phyloP scores from a whole-genome alignment of 2,329 filamentous ascomycete species.

The Trichophyton schoenleinii region DNA sequence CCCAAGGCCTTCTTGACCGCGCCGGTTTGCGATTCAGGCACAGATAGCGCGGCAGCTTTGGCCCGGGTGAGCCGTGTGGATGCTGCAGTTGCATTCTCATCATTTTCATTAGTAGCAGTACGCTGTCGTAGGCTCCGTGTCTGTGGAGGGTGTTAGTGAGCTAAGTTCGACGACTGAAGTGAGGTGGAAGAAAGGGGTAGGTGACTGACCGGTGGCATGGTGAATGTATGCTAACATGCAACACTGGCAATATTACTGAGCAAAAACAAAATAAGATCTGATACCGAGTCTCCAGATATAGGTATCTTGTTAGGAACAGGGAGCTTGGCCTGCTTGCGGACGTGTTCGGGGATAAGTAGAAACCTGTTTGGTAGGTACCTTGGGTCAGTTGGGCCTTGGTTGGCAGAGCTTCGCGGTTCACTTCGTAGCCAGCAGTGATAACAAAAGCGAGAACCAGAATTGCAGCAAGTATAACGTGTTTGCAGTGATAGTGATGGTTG shows the following conservation, averaged over 20 bases:
- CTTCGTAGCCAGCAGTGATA: not conserved
- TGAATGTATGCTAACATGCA: conserved; percentile 13
- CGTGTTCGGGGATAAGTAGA: not conserved
- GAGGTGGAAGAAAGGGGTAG: conserved; percentile 2
- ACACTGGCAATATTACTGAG: not conserved
- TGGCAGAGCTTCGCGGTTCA: not conserved
- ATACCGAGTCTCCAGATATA: not conserved
- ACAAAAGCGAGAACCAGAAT: not conserved
- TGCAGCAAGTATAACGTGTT: not conserved
- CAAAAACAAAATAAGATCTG: not conserved
- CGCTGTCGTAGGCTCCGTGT: conserved; percentile 61
- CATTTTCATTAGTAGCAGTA: conserved; percentile 79
- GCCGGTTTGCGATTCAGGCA: conserved; percentile 39
- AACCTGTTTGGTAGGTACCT: not conserved
- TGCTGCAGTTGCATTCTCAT: conserved; percentile 60
- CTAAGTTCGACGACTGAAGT: conserved; percentile 15
- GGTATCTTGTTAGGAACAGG: not conserved
- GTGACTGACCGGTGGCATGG: conserved; percentile 47
- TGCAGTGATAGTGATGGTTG: too few species aligned
- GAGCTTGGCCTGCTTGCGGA: not conserved
- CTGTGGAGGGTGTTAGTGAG: conserved; percentile 38
- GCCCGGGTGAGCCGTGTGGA: conserved; percentile 83
- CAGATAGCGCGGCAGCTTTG: conserved; percentile 61
- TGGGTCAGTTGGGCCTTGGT: not conserved
- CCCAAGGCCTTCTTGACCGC: conserved; percentile 52